phyloP scores from a whole-genome alignment of 352 stramenopile genomes.

The Phytophthora foliorum region DNA sequence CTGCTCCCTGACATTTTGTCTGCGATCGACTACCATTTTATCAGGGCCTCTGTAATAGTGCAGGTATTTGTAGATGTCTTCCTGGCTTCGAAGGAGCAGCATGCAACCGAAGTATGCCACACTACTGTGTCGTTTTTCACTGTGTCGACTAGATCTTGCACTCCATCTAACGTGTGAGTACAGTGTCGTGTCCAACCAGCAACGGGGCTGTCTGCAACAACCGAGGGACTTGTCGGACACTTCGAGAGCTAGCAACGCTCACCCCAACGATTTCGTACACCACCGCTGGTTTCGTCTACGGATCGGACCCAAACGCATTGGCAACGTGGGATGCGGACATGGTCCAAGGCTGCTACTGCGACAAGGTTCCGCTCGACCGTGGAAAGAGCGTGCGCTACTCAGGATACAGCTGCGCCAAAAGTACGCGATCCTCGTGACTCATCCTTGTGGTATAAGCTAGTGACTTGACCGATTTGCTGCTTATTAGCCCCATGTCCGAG shows the following conservation, averaged over 20 bases:
- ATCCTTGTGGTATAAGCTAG: neutral
- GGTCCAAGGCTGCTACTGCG: slow-evolving; percentile 88
- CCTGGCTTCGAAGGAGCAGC: slow-evolving; percentile 72
- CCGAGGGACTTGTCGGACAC: slow-evolving; percentile 55
- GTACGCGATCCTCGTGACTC: slow-evolving; percentile 33
- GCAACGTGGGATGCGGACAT: slow-evolving; percentile 92
- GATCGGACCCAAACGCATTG: slow-evolving; percentile 72
- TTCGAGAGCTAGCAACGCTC: slow-evolving; percentile 63
- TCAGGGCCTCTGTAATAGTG: slow-evolving; percentile 67
- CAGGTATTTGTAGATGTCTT: slow-evolving; percentile 67
- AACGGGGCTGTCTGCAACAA: slow-evolving; percentile 49
- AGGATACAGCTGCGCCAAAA: slow-evolving; percentile 84
- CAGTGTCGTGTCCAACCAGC: slow-evolving; percentile 61
- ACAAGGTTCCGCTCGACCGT: slow-evolving; percentile 72
- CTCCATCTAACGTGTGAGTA: neutral
- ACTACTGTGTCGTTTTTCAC: neutral
- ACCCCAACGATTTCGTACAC: slow-evolving; percentile 52
- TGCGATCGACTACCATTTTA: neutral
- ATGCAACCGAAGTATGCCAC: slow-evolving; percentile 67
- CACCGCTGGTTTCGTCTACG: slow-evolving; percentile 69
- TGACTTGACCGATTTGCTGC: neutral
- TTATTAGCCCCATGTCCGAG: slow-evolving; percentile 75
- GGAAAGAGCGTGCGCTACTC: slow-evolving; percentile 62
- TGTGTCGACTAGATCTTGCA: neutral
- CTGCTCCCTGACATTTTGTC: neutral